A percentile compares a stretch with the other conserved stretches of the same genome.
Evolutionary conservation across 768 basidiomycete genomes (phyloP).

Genomic region (Agrocybe pediades): DNA sequence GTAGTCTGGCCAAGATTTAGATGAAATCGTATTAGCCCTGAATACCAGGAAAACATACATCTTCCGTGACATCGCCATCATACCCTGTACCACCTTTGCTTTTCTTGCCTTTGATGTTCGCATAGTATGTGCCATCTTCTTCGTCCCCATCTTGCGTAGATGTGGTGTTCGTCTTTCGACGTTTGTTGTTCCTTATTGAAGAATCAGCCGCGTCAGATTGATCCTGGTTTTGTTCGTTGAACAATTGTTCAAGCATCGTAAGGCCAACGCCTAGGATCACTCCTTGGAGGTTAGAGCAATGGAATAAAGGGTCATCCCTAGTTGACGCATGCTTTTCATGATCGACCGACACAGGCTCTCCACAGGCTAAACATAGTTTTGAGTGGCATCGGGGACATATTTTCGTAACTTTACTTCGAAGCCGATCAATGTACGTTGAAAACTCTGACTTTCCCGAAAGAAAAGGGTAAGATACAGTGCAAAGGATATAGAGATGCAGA

Average conservation of each 20-base stretch:
- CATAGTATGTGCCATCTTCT: conserved; percentile 54
- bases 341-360: conserved; percentile 55
- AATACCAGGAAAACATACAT: conserved; percentile 57
- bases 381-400: conserved; percentile 64
- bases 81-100: conserved; percentile 84
- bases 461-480: conserved; percentile 14
- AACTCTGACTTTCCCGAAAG: conserved; percentile 62
- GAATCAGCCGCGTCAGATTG: conserved; percentile 31
- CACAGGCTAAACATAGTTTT: conserved; percentile 75
- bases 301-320: conserved; percentile 68
- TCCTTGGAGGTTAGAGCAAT: conserved; percentile 89
- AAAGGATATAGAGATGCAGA: conserved; percentile 7
- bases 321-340: conserved; percentile 41
- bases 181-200: conserved; percentile 41
- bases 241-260: conserved; percentile 79
- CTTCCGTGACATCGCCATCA: conserved; percentile 80
- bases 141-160: conserved; percentile 39
- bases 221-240: conserved; percentile 53
- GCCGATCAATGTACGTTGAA: conserved; percentile 62
- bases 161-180: conserved; percentile 41
- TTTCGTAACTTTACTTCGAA: conserved; percentile 57
- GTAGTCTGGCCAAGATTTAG: conserved; percentile 51
- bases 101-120: conserved; percentile 56
- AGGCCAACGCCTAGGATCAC: conserved; percentile 90
- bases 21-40: not conserved